Base-by-base conservation (phyloP, 2,329 filamentous ascomycete genomes). In the Fusarium mundagurra region DNA sequence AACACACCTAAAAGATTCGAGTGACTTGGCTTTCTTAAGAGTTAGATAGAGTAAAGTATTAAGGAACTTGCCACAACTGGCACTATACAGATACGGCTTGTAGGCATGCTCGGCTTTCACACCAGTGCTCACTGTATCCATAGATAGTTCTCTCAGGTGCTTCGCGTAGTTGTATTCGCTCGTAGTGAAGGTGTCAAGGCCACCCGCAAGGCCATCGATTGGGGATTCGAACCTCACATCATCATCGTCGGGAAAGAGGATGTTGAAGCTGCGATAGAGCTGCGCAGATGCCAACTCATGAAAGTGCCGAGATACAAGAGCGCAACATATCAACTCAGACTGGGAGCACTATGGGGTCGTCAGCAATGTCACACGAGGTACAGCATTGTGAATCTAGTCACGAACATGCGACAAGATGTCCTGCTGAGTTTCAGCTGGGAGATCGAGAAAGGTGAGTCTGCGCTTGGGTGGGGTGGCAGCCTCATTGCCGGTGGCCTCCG, bases 131-230 rank as follows among this genome's bases (percentile, higher is more conserved):
- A 88, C 80, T 3, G 88, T 89, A 71, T 91, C 89, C 68, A 92
- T 84, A 38, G 83, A 85, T 43, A 92, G 82, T 64, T 88, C 86
- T 69, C 85, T 85, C 36, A 92, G 81, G 76, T 91, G 87, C 71
- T 86, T 82, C 33, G 88, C 88, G 81, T 92, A 92, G 80, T 92
- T 85, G 81, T 91, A 91, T 36, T 91, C 86, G 83, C 90, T 92
- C 1, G 89, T 89, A 36, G 86, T 88, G 61, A 92, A 88, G 8
- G 90, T 91, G 63, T 91, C 87, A 54, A 92, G 84, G 8, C 89
- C 87, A 29, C 85, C 85, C 5, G 90, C 88, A 39, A 92, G 84
- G 9, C 86, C 85, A 73, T 91, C 89, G 55, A 89, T 87, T n/a
- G 86, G 84, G 1, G 84, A 86, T 54, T 89, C 88, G 74, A 85